phyloP scores from a whole-genome alignment of 306 rosid species.

The Sindora glabra region DNA sequence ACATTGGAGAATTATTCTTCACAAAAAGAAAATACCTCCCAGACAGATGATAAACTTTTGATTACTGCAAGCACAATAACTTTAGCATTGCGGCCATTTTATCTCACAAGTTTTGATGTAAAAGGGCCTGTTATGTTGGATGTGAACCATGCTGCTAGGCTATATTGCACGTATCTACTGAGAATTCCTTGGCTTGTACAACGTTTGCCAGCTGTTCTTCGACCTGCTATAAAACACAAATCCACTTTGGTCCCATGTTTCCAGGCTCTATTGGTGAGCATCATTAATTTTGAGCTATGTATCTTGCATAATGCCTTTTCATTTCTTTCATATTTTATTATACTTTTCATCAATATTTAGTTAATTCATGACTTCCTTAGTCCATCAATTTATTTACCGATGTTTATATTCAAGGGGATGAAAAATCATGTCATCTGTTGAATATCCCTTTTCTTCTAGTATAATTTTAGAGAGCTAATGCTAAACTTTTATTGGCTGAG shows the following conservation, averaged over 20 bases:
- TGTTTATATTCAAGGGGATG: not conserved
- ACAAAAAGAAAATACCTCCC: constrained; percentile 18
- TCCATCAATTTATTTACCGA: not conserved
- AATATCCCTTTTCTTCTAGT: not conserved
- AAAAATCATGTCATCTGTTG: not conserved
- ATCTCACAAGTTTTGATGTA: constrained; percentile 30
- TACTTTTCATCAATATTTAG: not conserved
- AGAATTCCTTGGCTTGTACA: constrained; percentile 78
- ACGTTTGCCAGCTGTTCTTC: constrained; percentile 65
- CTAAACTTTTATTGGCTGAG: not conserved
- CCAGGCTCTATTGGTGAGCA: constrained; percentile 68
- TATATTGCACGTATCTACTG: constrained; percentile 46
- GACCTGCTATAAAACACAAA: constrained; percentile 83
- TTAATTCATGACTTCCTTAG: not conserved
- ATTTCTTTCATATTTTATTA: constrained; percentile 1
- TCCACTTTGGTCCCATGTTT: constrained; percentile 75
- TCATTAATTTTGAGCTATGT: constrained; percentile 24
- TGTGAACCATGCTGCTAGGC: constrained; percentile 49
- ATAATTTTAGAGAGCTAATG: constrained; percentile 3
- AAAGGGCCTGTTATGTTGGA: constrained; percentile 32
- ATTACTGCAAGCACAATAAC: constrained; percentile 85
- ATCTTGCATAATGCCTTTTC: not conserved
- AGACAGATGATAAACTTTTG: constrained; percentile 52
- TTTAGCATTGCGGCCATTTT: constrained; percentile 77
- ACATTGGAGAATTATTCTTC: constrained; percentile 43